Base-by-base conservation (phyloP, 192 early-diverging fungal genomes). In the Lobulomyces angularis region DNA sequence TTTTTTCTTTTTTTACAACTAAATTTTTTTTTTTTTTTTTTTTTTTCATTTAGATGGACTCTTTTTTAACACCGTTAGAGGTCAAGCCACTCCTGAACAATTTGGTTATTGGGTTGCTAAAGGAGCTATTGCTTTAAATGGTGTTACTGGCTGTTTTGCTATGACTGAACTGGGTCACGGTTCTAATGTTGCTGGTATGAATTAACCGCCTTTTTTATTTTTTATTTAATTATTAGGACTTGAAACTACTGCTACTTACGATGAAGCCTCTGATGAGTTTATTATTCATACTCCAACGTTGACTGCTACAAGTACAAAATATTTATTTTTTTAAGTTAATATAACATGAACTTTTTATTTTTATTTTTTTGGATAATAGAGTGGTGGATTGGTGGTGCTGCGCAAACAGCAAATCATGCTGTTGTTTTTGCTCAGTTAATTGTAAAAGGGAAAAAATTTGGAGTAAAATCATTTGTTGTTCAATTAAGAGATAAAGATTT, bases 311-410 rank as follows among this genome's bases (percentile, higher is more conserved):
- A n/a, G n/a, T n/a, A n/a, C n/a, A n/a, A 32, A 32, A n/a, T 32
- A n/a, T n/a, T n/a, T n/a, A n/a, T n/a, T n/a, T n/a, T n/a, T n/a
- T n/a, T n/a, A n/a, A n/a, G n/a, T n/a, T n/a, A n/a, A n/a, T n/a
- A n/a, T n/a, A n/a, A n/a, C n/a, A n/a, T n/a, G n/a, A n/a, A n/a
- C n/a, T n/a, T n/a, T n/a, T n/a, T n/a, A n/a, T n/a, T n/a, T n/a
- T n/a, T n/a, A n/a, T n/a, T n/a, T n/a, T n/a, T n/a, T n/a, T n/a
- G 77, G 7, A 78, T 83, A 22, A 93, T 87, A 31, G 90, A 93
- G 62, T 93, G 89, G 89, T 93, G 89, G 89, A 93, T 93, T 56
- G 89, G 89, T 48, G 86, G 85, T 40, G 89, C 89, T 11, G 89
- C 86, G n/a, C 84, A 87, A 49, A 81, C 81, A 7, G 86, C 86